These are phyloP conservation scores for Conoideocrella luteorostrata DNA, from an alignment of 2,329 filamentous ascomycete genomes.

Conservation along the genomic window DNA sequence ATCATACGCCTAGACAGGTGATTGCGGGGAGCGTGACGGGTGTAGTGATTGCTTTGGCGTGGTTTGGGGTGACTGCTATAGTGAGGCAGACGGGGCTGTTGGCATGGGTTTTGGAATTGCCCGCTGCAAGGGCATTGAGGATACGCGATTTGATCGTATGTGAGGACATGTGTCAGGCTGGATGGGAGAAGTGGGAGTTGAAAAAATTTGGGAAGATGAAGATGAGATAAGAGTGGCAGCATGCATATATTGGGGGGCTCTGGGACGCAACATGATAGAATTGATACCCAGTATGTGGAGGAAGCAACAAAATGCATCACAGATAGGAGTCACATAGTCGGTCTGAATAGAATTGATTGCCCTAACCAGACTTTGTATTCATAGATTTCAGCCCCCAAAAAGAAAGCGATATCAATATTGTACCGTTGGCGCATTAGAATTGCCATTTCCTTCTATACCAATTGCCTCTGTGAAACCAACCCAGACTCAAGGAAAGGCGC, in stretches of 20 bases:
- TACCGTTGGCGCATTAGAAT: too few relatives aligned
- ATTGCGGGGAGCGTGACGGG: slow-evolving; percentile 72
- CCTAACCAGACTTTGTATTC: too few relatives aligned
- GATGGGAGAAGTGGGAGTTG: slow-evolving; percentile 87
- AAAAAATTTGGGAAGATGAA: slow-evolving; percentile 28
- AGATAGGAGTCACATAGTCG: too few relatives aligned
- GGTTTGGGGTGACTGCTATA: slow-evolving; percentile 69
- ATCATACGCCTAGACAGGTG: slow-evolving; percentile 86
- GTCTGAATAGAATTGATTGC: too few relatives aligned
- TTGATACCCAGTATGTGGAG: too few relatives aligned
- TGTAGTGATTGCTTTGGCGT: slow-evolving; percentile 60
- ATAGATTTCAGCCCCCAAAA: too few relatives aligned
- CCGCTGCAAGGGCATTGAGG: slow-evolving; percentile 58
- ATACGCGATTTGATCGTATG: slow-evolving; percentile 78
- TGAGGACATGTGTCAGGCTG: slow-evolving; percentile 84
- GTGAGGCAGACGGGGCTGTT: slow-evolving; percentile 63
- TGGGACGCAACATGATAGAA: too few relatives aligned
- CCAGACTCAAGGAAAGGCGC: neutral
- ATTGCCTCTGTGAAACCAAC: too few relatives aligned
- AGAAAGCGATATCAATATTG: too few relatives aligned
- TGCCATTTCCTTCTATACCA: too few relatives aligned
- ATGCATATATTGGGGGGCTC: too few relatives aligned
- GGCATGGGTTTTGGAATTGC: slow-evolving; percentile 63
- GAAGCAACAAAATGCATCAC: too few relatives aligned
- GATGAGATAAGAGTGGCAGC: neutral